Evolutionary conservation across 1,284 basidiomycete genomes (phyloP).

Genomic region (Sporisorium graminicola): DNA sequence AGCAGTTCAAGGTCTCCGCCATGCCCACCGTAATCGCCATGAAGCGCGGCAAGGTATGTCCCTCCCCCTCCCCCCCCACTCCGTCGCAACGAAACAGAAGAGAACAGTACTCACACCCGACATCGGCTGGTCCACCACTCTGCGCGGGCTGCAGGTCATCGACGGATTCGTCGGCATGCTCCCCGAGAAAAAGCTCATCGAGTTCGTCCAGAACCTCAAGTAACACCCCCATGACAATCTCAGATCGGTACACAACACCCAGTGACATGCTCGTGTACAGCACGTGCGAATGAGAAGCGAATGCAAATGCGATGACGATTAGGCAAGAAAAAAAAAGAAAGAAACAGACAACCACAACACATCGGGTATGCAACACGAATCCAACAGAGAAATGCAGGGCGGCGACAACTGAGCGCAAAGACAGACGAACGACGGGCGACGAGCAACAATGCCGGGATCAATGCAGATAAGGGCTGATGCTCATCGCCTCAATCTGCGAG

Average conservation of each 20-base stretch:
- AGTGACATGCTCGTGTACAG: neutral
- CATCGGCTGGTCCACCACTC: too few species aligned
- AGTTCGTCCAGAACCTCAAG: conserved; percentile 54
- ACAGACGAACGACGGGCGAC: neutral
- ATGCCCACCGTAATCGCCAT: conserved; percentile 61
- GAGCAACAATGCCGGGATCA: neutral
- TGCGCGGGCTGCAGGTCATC: conserved; percentile 37
- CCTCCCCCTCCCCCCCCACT: too few species aligned
- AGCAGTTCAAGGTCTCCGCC: conserved; percentile 50
- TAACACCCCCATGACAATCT: conserved; percentile 1
- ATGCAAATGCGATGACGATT: conserved; percentile 1
- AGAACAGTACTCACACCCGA: too few species aligned
- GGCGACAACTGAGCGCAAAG: neutral
- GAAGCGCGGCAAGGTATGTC: conserved; percentile 51
- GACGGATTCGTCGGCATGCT: conserved; percentile 57
- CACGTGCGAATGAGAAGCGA: neutral
- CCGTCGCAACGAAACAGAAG: too few species aligned
- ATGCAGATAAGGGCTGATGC: conserved; percentile 59
- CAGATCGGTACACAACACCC: neutral
- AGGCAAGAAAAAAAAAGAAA: neutral
- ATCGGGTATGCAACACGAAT: too few species aligned
- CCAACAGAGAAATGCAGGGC: neutral
- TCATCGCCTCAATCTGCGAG: conserved; percentile 66
- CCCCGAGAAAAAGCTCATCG: conserved; percentile 52
- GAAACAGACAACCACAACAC: too few species aligned